These are phyloP conservation scores for Chamaenerion angustifolium DNA, from an alignment of 345 rosid species.

Conservation along the genomic window DNA sequence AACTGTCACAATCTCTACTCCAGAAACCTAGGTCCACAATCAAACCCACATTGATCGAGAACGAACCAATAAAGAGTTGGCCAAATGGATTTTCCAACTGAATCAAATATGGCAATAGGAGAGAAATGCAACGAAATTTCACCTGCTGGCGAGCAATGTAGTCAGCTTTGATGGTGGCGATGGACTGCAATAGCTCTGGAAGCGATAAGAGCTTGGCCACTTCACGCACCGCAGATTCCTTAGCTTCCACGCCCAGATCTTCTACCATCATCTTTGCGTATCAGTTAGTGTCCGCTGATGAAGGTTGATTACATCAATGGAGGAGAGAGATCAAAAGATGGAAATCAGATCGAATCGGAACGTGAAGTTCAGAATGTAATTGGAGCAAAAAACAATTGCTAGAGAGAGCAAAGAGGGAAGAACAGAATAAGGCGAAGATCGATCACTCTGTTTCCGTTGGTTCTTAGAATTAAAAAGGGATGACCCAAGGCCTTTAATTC, in stretches of 20 bases:
- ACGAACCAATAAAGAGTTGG: no score
- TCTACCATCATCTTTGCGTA: conserved; percentile 50
- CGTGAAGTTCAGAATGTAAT: no score
- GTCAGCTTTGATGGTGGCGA: conserved; percentile 80
- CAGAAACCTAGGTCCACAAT: not conserved
- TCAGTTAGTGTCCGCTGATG: not conserved
- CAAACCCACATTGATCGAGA: not conserved
- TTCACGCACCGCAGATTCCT: conserved; percentile 96
- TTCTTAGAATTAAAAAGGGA: no score
- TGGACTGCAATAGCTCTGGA: conserved; percentile 77
- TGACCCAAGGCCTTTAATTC: no score
- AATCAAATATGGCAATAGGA: not conserved
- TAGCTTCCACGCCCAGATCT: conserved; percentile 97
- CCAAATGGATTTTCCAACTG: no score
- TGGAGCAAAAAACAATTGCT: no score
- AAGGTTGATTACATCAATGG: not conserved
- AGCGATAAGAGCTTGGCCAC: conserved; percentile 89
- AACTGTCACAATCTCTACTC: not conserved
- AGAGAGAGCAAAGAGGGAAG: no score
- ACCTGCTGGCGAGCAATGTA: conserved; percentile 97
- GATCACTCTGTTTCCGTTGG: no score
- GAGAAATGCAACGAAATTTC: not conserved
- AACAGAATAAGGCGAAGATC: no score
- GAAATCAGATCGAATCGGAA: not conserved
- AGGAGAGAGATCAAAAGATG: not conserved